phyloP scores from a whole-genome alignment of 1,284 basidiomycete species.

The Trichosporon coremiiforme region DNA sequence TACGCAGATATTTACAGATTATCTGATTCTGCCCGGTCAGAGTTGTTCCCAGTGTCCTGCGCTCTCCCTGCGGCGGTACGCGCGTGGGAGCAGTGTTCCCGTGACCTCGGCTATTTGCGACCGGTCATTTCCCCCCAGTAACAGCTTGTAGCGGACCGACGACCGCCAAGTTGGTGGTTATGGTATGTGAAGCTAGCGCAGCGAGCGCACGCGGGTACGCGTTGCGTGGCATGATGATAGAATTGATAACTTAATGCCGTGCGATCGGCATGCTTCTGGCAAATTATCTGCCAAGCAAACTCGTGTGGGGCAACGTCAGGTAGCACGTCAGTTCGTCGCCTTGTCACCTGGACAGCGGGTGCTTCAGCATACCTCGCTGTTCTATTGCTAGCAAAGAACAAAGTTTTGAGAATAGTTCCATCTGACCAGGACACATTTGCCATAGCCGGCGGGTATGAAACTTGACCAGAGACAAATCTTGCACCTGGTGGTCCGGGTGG shows the following conservation, averaged over 20 bases:
- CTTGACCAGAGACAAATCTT: background rate
- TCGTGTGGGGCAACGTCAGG: background rate
- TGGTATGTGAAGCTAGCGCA: too few species aligned
- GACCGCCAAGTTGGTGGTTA: background rate
- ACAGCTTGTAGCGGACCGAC: background rate
- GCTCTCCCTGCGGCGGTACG: background rate
- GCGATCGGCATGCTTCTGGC: constrained; percentile 4
- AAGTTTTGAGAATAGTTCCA: background rate
- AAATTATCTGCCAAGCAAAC: background rate
- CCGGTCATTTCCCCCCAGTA: constrained; percentile 14
- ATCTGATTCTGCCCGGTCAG: background rate
- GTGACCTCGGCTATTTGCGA: constrained; percentile 17
- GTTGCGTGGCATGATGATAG: background rate
- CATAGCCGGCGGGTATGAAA: constrained; percentile 8
- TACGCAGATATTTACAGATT: background rate
- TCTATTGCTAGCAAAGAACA: background rate
- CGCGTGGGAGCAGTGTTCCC: background rate
- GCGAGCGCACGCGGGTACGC: background rate
- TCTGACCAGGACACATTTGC: background rate
- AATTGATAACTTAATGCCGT: constrained; percentile 5
- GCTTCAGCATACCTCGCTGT: background rate
- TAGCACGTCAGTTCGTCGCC: background rate
- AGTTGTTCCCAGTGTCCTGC: background rate
- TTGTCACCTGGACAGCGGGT: background rate
- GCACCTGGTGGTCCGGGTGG: background rate